These are phyloP conservation scores for Lodderomyces orthopsilosis DNA, from an alignment of 1,139 yeast species.

Conservation along the genomic window DNA sequence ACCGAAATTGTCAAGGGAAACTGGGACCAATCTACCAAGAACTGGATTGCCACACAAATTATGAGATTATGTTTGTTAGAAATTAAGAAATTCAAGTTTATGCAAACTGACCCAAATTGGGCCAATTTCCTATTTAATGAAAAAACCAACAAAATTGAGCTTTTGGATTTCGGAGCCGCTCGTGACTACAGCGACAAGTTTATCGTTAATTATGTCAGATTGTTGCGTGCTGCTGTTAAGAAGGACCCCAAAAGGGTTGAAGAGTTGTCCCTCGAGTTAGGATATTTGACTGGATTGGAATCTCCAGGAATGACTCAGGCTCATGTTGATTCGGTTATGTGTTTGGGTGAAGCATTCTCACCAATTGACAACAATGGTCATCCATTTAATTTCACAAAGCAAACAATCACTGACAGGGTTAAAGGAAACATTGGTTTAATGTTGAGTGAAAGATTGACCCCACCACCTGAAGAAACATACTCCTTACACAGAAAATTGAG, in stretches of 20 bases:
- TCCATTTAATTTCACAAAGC: constrained; percentile 70
- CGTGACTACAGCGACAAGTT: constrained; percentile 69
- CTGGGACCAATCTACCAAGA: constrained; percentile 68
- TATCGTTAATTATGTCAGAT: constrained; percentile 62
- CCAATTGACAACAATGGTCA: constrained; percentile 47
- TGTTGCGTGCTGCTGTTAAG: constrained; percentile 74
- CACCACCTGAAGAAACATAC: constrained; percentile 98
- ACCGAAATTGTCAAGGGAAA: constrained; percentile 75
- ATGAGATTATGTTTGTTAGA: constrained; percentile 87
- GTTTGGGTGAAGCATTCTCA: constrained; percentile 88
- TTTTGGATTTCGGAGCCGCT: constrained; percentile 94
- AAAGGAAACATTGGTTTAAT: constrained; percentile 80
- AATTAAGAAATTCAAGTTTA: constrained; percentile 77
- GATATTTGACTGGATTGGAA: constrained; percentile 90
- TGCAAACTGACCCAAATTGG: constrained; percentile 99
- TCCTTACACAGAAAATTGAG: constrained; percentile 91
- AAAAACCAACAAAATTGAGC: constrained; percentile 64
- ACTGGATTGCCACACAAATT: constrained; percentile 81
- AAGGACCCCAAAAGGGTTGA: constrained; percentile 67
- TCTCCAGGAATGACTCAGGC: constrained; percentile 85
- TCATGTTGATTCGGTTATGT: constrained; percentile 86
- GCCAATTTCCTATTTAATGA: constrained; percentile 89
- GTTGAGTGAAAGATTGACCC: constrained; percentile 88
- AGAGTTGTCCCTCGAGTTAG: constrained; percentile 66
- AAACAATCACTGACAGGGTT: constrained; percentile 92